phyloP scores from a whole-genome alignment of 2,329 filamentous ascomycete genomes.

The Leptographium lundbergii region DNA sequence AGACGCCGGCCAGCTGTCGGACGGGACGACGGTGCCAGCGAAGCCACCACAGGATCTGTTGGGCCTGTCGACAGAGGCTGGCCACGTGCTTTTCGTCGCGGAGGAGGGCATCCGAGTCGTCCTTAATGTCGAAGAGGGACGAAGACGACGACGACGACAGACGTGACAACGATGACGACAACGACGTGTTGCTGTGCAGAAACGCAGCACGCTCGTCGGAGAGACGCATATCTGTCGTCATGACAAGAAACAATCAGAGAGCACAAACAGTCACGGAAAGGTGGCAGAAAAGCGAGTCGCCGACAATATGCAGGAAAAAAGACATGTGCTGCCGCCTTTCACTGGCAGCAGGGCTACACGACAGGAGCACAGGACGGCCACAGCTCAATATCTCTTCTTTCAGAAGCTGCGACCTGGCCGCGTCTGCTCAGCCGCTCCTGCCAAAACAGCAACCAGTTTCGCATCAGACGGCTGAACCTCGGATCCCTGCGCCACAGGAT shows the following conservation, averaged over 20 bases:
- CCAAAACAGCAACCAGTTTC: neutral
- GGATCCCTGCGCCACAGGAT: too few relatives aligned
- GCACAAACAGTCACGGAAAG: neutral
- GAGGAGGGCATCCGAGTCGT: neutral
- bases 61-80: neutral
- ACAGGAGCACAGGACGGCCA: neutral
- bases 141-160: neutral
- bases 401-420: neutral
- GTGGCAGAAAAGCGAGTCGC: neutral
- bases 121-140: neutral
- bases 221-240: neutral
- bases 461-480: too few relatives aligned
- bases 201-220: constrained; percentile 5
- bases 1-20: neutral
- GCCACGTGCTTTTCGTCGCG: neutral
- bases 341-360: neutral
- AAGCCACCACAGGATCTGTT: neutral
- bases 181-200: neutral
- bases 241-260: neutral
- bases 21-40: neutral
- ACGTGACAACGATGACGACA: neutral
- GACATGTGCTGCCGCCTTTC: neutral
- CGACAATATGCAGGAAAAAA: neutral
- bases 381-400: neutral
- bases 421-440: neutral